Evolutionary conservation across 2,329 filamentous ascomycete genomes (phyloP), one percentile per base, ranked within the genome.

Genomic region (Knufia petricola): DNA sequence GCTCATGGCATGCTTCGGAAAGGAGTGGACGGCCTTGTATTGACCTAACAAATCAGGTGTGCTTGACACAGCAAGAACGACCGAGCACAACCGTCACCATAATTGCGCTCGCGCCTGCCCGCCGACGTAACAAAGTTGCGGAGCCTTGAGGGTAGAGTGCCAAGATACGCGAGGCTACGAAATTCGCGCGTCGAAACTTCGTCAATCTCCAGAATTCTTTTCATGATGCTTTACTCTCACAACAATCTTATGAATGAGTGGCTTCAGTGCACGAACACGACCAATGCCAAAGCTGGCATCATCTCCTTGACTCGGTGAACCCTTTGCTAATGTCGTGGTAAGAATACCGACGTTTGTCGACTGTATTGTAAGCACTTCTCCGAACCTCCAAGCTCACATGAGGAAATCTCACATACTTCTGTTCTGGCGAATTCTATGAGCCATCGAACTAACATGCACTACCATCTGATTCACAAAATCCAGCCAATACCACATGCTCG

Each of bases 401-500:
- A 58, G 52, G 56, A 58, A 64, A 64, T 68, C 66, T 68, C 71
- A 71, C 55, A 73, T 69, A 64, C 64, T 63, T n/a, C 62, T 64
- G 71, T 75, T 74, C 69, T 65, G 69, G 74, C 68, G 72, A 78
- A 63, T 62, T 60, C 62, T 63, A 69, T 76, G 75, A 73, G 73
- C 73, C 72, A 67, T 58, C 70, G 74, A 74, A 69, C 42, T 47
- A 75, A 77, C 75, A 78, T 78, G 75, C 75, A 78, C 68, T 69
- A 78, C 75, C 75, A 75, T 77, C 75, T 78, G 70, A 73, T 54
- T n/a, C 21, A 34, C 19, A 46, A n/a, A 4, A 36, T 36, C 7
- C 32, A 17, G 15, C 15, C 32, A 13, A 36, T n/a, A 6, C 32
- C 4, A 4, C 32, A 13, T 8, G 10, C 15, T n/a, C 15, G 7